Evolutionary conservation across 805 yeast genomes (phyloP).

Genomic region (Ogataea polymorpha): DNA sequence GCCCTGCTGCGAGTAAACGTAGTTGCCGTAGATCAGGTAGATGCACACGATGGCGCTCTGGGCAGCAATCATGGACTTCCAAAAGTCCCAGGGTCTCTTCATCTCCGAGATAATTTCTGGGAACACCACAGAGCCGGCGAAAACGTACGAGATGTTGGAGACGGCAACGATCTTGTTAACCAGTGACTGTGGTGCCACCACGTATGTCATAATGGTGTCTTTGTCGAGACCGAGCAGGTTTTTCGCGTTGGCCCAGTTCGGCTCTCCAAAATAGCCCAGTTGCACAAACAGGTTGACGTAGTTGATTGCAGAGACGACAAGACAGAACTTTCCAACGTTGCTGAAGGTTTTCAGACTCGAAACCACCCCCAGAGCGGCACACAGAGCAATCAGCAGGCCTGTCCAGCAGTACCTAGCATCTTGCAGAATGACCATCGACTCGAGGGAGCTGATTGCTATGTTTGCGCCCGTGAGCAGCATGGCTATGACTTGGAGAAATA

Average conservation of each 20-base stretch:
- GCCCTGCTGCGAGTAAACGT: slow-evolving; percentile 44
- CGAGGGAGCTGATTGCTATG: slow-evolving; percentile 38
- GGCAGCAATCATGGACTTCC: slow-evolving; percentile 45
- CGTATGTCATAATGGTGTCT: slow-evolving; percentile 21
- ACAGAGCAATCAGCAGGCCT: slow-evolving; percentile 39
- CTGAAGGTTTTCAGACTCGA: slow-evolving; percentile 42
- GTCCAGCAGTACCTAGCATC: slow-evolving; percentile 37
- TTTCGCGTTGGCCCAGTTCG: slow-evolving; percentile 24
- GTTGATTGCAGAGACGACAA: slow-evolving; percentile 18
- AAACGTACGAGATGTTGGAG: slow-evolving; percentile 46
- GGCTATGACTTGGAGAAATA: slow-evolving; percentile 38
- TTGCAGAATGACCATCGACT: slow-evolving; percentile 39
- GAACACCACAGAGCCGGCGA: slow-evolving; percentile 50
- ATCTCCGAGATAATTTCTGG: slow-evolving; percentile 48
- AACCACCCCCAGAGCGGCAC: slow-evolving; percentile 37
- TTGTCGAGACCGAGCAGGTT: slow-evolving; percentile 18
- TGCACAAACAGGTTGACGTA: slow-evolving; percentile 20
- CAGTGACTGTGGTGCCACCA: slow-evolving; percentile 19
- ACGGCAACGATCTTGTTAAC: slow-evolving; percentile 37
- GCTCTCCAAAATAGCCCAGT: slow-evolving; percentile 18
- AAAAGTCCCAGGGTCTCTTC: slow-evolving; percentile 46
- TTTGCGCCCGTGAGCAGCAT: slow-evolving; percentile 42
- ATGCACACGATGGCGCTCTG: slow-evolving; percentile 38
- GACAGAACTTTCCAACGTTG: slow-evolving; percentile 31
- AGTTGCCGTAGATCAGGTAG: slow-evolving; percentile 42